phyloP scores from a whole-genome alignment of 306 rosid genomes.

The Coriaria nepalensis region DNA sequence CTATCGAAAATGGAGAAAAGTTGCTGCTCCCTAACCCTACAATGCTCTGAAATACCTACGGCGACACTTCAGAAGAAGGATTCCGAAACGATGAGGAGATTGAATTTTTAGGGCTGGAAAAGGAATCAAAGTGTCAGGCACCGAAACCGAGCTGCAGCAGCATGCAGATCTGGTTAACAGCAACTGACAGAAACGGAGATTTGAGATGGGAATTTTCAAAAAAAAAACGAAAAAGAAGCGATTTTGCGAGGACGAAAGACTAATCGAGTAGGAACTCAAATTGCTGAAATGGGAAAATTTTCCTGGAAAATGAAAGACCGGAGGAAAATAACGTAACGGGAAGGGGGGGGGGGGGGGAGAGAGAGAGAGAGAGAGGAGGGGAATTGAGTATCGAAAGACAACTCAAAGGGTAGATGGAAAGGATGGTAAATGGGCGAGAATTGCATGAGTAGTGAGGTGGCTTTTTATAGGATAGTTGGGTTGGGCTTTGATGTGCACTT shows the following conservation, averaged over 20 bases:
- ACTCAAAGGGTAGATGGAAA: slow-evolving; percentile 5
- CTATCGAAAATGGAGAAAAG: slow-evolving; percentile 28
- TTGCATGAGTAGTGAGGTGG: slow-evolving; percentile 37
- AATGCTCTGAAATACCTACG: slow-evolving; percentile 46
- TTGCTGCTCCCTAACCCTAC: slow-evolving; percentile 24
- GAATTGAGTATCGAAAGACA: not conserved
- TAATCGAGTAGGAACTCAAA: too few species aligned
- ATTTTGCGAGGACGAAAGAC: too few species aligned
- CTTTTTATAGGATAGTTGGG: slow-evolving; percentile 29
- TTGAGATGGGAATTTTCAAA: not conserved
- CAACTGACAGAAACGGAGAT: not conserved
- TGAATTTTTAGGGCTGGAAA: not conserved
- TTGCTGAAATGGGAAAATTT: too few species aligned
- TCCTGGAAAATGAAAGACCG: not conserved
- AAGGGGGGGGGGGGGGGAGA: not conserved
- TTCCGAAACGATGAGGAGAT: not conserved
- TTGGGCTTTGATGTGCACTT: not conserved
- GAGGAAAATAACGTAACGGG: not conserved
- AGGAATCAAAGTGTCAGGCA: slow-evolving; percentile 2
- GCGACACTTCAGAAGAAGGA: slow-evolving; percentile 39
- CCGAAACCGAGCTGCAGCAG: slow-evolving; percentile 11
- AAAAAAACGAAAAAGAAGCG: not conserved
- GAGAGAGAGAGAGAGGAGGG: not conserved
- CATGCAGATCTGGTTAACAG: slow-evolving; percentile 35
- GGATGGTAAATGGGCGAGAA: slow-evolving; percentile 41